A percentile compares a stretch with the other conserved stretches of the same genome.
Conservation (phyloP, 106 monocot species). For the Dioscorea alata region DNA sequence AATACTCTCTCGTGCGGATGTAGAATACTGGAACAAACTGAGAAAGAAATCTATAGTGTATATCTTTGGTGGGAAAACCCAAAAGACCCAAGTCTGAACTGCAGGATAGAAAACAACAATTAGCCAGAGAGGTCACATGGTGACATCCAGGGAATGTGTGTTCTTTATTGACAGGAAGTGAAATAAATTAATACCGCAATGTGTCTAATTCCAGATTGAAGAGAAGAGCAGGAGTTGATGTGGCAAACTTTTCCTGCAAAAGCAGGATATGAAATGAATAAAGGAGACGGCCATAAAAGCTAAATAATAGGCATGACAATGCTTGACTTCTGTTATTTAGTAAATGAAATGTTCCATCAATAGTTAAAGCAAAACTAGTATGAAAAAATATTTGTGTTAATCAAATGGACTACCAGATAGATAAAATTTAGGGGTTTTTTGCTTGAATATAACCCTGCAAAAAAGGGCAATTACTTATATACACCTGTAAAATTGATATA, state of each 20-base stretch:
- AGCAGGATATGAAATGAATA: neutral
- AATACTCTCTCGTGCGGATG: constrained; percentile 86
- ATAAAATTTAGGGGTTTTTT: no score
- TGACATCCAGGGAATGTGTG: neutral
- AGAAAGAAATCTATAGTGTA: constrained; percentile 99
- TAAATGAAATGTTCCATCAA: no score
- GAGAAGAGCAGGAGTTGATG: constrained; percentile 71
- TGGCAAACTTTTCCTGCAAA: constrained; percentile 67
- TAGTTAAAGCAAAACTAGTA: no score
- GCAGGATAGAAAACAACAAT: constrained; percentile 19
- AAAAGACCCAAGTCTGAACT: constrained; percentile 92
- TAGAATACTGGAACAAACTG: constrained; percentile 91
- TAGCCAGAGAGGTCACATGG: neutral
- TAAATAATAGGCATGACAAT: no score
- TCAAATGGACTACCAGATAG: no score
- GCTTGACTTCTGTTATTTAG: no score
- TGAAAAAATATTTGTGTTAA: no score
- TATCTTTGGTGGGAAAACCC: constrained; percentile 90
- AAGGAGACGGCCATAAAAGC: neutral
- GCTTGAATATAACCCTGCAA: no score
- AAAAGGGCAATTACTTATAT: no score
- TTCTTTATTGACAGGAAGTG: neutral
- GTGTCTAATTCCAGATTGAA: constrained; percentile 97
- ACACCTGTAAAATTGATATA: no score
- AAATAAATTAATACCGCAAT: constrained; percentile 46